Base-by-base conservation (phyloP, 1,284 basidiomycete species). In the Microbotryum intermedium region DNA sequence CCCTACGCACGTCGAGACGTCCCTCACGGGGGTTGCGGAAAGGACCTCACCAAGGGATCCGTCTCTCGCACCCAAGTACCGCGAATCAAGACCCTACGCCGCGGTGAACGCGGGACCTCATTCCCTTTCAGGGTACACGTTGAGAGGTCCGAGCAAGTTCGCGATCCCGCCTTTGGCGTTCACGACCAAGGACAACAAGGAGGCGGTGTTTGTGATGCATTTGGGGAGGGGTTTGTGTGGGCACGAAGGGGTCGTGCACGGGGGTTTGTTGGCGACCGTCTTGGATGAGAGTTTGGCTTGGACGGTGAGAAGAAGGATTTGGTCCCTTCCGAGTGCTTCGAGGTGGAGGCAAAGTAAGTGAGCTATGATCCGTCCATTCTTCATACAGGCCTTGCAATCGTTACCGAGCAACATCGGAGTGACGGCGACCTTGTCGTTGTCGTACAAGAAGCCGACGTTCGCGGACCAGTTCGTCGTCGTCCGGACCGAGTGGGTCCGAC, bases 351-450 rank as follows among this genome's bases (percentile, higher is more conserved):
- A 2, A 39, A n/a, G n/a, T n/a, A n/a, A n/a, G n/a, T n/a, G n/a
- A n/a, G n/a, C n/a, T n/a, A n/a, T 29, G 42, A 39, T 20, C 25
- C 8, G 28, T 28, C 13, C 13, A 9, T 5, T 11, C 10, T 52
- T 25, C 26, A 48, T 16, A 16, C 69, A 90, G 88, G 88, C 91
- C 3, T 81, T 92, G 53, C 79, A 82, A 59, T 89, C 90, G 71
- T 76, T 97, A 0, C 90, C 91, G 0, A 85, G 87, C 34, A 85
- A 88, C 72, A 84, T 97, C 51, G 93, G 89, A n/a, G 91, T 97
- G 13, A 97, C 93, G 0, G 93, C 91, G 2, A 69, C 71, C 18
- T 61, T 76, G 6, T 70, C 73, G 51, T 60, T 76, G 53, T 66
- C 72, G 53, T 77, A 76, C 61, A 64, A 72, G 23, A 72, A 69